A percentile compares a stretch with the other conserved stretches of the same genome.
phyloP scores from a whole-genome alignment of 768 basidiomycete species.

The Amanita rimosa region DNA sequence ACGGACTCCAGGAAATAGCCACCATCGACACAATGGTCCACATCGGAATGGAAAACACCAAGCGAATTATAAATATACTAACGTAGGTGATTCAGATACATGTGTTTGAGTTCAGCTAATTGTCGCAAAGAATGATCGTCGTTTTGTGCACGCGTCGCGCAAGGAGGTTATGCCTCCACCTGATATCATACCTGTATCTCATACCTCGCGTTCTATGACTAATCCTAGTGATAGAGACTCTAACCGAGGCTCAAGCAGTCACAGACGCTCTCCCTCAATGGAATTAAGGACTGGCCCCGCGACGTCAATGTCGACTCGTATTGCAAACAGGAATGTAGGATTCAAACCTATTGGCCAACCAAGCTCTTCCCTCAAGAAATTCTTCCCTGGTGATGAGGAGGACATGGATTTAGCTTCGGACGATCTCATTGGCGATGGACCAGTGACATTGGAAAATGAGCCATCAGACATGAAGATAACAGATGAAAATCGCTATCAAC shows the following conservation, averaged over 20 bases:
- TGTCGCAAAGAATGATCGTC: slow-evolving; percentile 3
- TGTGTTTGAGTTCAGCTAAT: background rate
- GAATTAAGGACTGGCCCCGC: background rate
- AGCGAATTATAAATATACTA: slow-evolving; percentile 24
- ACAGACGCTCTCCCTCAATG: background rate
- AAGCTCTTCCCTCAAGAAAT: slow-evolving; percentile 54
- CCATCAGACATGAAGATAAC: background rate
- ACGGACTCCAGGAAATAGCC: slow-evolving; percentile 18
- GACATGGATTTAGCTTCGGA: slow-evolving; percentile 35
- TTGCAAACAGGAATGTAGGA: slow-evolving; percentile 29
- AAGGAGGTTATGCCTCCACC: slow-evolving; percentile 20
- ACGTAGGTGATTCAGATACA: slow-evolving; percentile 12
- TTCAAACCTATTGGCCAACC: slow-evolving; percentile 58
- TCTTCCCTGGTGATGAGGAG: slow-evolving; percentile 79
- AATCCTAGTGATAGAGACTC: background rate
- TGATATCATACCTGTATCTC: slow-evolving; percentile 7
- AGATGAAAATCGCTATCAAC: background rate
- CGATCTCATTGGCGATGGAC: slow-evolving; percentile 8
- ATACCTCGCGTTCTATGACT: slow-evolving; percentile 4
- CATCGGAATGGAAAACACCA: slow-evolving; percentile 23
- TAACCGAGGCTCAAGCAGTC: background rate
- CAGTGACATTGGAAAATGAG: slow-evolving; percentile 5
- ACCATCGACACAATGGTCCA: slow-evolving; percentile 3
- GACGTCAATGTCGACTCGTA: slow-evolving; percentile 10
- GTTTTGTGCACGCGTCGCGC: background rate